Percentiles rank a stretch among this genome's conserved stretches.
Conservation (phyloP, 2,329 filamentous ascomycete species). For the Arthrobotrys entomopaga region DNA sequence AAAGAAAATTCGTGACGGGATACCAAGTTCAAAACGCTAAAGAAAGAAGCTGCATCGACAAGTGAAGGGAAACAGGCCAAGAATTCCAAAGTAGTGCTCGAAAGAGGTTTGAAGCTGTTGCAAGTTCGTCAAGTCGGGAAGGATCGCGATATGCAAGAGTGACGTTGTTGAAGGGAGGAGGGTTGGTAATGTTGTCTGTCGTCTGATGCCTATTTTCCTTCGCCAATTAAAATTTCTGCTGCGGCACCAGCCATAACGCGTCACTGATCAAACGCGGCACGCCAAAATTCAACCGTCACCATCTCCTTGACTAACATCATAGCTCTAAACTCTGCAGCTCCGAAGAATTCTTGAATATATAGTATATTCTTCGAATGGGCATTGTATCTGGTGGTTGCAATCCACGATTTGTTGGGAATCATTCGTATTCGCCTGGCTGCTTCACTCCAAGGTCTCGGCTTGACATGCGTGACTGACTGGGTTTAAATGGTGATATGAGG, state of each 20-base stretch:
- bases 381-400: no score
- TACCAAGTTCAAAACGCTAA: slow-evolving; percentile 37
- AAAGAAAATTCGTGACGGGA: slow-evolving; percentile 48
- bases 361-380: no score
- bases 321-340: no score
- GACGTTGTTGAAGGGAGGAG: slow-evolving; percentile 25
- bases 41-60: slow-evolving; percentile 15
- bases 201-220: slow-evolving; percentile 33
- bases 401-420: background rate
- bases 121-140: slow-evolving; percentile 7
- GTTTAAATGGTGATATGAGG: slow-evolving; percentile 6
- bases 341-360: no score
- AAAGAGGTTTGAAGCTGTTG: slow-evolving; percentile 7
- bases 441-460: slow-evolving; percentile 6
- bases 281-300: background rate
- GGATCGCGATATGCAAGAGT: slow-evolving; percentile 34
- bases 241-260: slow-evolving; percentile 36
- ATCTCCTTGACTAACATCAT: no score
- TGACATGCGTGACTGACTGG: slow-evolving; percentile 15
- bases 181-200: slow-evolving; percentile 5
- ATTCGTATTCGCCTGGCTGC: slow-evolving; percentile 19
- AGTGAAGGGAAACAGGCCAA: background rate
- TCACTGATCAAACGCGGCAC: slow-evolving; percentile 44
- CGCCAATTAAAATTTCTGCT: slow-evolving; percentile 29
- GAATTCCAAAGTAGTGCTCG: slow-evolving; percentile 5